Conservation (phyloP, 2,329 filamentous ascomycete genomes). For the Sphaerulina populicola region DNA sequence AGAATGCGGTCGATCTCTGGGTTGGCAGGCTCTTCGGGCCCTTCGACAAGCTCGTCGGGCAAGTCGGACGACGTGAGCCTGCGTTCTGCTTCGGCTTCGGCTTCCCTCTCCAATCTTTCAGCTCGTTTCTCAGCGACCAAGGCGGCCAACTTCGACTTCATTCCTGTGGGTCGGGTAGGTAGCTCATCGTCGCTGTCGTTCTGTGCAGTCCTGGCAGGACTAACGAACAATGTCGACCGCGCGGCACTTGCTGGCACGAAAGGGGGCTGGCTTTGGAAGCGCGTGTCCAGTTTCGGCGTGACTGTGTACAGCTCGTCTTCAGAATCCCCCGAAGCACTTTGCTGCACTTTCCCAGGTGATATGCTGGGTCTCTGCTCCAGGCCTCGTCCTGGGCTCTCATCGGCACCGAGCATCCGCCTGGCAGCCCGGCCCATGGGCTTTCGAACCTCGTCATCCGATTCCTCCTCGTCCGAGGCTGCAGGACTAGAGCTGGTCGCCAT, state of each 20-base stretch:
- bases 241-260: conserved; percentile 12
- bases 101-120: conserved; percentile 26
- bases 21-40: conserved; percentile 18
- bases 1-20: conserved; percentile 28
- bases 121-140: conserved; percentile 29
- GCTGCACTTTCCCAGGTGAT: not conserved
- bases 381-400: not conserved
- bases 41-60: conserved; percentile 23
- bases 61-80: conserved; percentile 22
- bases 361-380: conserved; percentile 4
- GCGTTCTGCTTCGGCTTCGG: conserved; percentile 12
- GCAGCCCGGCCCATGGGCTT: conserved; percentile 26
- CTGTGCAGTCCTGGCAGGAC: conserved; percentile 23
- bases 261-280: conserved; percentile 9
- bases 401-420: conserved; percentile 26
- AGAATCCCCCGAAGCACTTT: not conserved
- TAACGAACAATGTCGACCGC: conserved; percentile 26
- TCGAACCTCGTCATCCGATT: conserved; percentile 22
- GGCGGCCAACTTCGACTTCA: conserved; percentile 26
- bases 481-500: not conserved
- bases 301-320: conserved; percentile 29
- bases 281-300: conserved; percentile 20
- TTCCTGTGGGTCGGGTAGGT: conserved; percentile 17
- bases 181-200: conserved; percentile 23
- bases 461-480: conserved; percentile 5